phyloP scores from a whole-genome alignment of 2,329 filamentous ascomycete genomes.

The Beauveria caledonica region DNA sequence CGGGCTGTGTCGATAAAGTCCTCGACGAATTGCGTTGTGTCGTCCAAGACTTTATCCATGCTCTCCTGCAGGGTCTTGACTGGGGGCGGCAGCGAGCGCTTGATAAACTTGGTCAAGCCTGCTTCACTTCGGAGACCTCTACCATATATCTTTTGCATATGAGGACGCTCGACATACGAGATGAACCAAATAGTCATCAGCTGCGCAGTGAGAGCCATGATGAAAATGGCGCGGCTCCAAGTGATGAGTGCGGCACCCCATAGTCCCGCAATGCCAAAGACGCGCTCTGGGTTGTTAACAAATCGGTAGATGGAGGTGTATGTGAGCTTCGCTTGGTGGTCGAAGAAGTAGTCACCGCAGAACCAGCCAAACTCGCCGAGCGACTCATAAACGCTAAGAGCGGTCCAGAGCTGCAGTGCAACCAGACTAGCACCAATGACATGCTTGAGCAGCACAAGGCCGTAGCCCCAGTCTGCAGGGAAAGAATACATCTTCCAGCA shows the following conservation, averaged over 20 bases:
- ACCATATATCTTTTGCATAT: conserved; percentile 98
- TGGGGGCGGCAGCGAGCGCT: conserved; percentile 73
- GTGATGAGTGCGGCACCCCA: conserved; percentile 95
- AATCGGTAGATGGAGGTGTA: conserved; percentile 98
- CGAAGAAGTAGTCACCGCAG: conserved; percentile 97
- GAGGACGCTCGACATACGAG: conserved; percentile 86
- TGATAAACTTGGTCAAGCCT: conserved; percentile 84
- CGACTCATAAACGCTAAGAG: conserved; percentile 86
- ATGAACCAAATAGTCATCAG: conserved; percentile 81
- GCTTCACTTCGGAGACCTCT: conserved; percentile 75
- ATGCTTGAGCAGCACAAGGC: conserved; percentile 78
- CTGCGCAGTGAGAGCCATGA: conserved; percentile 78
- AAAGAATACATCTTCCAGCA: conserved; percentile 94
- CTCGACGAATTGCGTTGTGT: conserved; percentile 81
- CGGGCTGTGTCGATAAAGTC: conserved; percentile 80
- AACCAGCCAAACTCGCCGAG: conserved; percentile 99
- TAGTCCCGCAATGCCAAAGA: conserved; percentile 87
- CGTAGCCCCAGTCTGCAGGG: conserved; percentile 80
- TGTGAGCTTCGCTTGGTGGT: conserved; percentile 75
- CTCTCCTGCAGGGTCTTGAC: conserved; percentile 78
- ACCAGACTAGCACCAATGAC: conserved; percentile 75
- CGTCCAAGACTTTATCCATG: conserved; percentile 78
- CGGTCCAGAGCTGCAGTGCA: conserved; percentile 85
- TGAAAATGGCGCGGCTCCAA: conserved; percentile 77
- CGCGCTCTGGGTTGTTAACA: conserved; percentile 92